These are phyloP conservation scores for Phylloporus rhodoxanthus DNA, from an alignment of 768 basidiomycete species.

Conservation along the genomic window DNA sequence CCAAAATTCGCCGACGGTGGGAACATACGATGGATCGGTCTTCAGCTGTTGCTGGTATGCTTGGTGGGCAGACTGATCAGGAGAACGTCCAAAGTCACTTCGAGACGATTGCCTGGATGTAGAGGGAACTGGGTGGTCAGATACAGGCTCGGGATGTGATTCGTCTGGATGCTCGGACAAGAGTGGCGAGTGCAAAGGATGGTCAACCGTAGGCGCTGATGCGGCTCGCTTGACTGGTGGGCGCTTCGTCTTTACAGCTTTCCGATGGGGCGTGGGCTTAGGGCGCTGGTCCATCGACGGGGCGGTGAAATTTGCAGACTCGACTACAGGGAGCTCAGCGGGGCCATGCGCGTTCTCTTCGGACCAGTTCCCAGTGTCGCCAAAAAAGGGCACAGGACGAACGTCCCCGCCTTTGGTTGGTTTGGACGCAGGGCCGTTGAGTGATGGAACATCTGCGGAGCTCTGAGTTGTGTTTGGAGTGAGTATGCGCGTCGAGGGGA, in stretches of 20 bases:
- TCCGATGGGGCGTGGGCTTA: slow-evolving; percentile 37
- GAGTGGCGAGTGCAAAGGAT: slow-evolving; percentile 12
- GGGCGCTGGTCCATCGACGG: slow-evolving; percentile 28
- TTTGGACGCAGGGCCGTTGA: slow-evolving; percentile 21
- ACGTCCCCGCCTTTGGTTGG: slow-evolving; percentile 27
- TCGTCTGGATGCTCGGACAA: slow-evolving; percentile 12
- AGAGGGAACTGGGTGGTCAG: slow-evolving; percentile 35
- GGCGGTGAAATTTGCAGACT: slow-evolving; percentile 59
- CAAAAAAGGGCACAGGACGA: slow-evolving; percentile 46
- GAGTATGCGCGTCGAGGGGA: slow-evolving; percentile 45
- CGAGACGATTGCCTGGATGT: slow-evolving; percentile 32
- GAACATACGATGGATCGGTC: slow-evolving; percentile 82
- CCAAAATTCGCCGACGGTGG: slow-evolving; percentile 91
- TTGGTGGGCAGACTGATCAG: slow-evolving; percentile 68
- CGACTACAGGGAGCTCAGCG: slow-evolving; percentile 70
- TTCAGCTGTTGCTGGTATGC: slow-evolving; percentile 81
- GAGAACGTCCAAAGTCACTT: slow-evolving; percentile 30
- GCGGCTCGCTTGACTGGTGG: slow-evolving; percentile 31
- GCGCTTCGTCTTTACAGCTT: slow-evolving; percentile 38
- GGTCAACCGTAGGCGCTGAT: slow-evolving; percentile 30
- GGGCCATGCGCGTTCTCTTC: slow-evolving; percentile 61
- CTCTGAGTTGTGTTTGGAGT: slow-evolving; percentile 69
- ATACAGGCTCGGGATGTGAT: slow-evolving; percentile 15
- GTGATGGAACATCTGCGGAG: slow-evolving; percentile 38
- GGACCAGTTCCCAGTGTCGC: slow-evolving; percentile 59